Evolutionary conservation across 1,284 basidiomycete genomes (phyloP).

Genomic region (Puccinia brachypodii): DNA sequence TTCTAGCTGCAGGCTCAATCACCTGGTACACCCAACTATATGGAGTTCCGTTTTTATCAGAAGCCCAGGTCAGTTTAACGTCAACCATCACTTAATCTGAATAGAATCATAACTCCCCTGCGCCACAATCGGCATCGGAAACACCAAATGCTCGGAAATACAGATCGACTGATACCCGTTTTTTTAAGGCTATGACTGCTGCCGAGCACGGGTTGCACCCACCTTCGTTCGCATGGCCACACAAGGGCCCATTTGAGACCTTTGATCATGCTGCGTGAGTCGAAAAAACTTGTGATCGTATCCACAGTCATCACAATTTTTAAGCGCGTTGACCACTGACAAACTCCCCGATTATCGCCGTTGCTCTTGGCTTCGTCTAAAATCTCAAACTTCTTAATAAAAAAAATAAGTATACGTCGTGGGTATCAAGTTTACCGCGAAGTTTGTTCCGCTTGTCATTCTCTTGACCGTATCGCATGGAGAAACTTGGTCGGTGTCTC

Average conservation of each 20-base stretch:
- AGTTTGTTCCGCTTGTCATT: slow-evolving; percentile 98
- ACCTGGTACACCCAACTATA: slow-evolving; percentile 46
- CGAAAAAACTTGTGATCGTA: slow-evolving; percentile 1
- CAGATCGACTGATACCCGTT: neutral
- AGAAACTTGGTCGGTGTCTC: slow-evolving; percentile 98
- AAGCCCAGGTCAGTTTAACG: slow-evolving; percentile 27
- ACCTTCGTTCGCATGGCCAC: slow-evolving; percentile 82
- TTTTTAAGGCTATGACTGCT: slow-evolving; percentile 73
- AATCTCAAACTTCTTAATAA: neutral
- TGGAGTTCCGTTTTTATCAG: slow-evolving; percentile 41
- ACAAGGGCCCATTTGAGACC: slow-evolving; percentile 80
- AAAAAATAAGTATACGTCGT: slow-evolving; percentile 75
- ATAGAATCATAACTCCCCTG: neutral
- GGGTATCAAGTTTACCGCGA: slow-evolving; percentile 99
- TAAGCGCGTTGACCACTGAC: neutral
- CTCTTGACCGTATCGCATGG: slow-evolving; percentile 98
- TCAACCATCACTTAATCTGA: neutral
- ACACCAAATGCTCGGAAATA: neutral
- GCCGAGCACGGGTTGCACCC: slow-evolving; percentile 95
- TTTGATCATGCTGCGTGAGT: slow-evolving; percentile 78
- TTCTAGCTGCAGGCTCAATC: slow-evolving; percentile 41
- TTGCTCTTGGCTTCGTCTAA: neutral
- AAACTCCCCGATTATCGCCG: neutral
- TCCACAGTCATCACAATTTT: neutral
- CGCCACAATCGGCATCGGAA: neutral